Evolutionary conservation across 2,329 filamentous ascomycete species (phyloP).

Genomic region (Beauveria brongniartii): DNA sequence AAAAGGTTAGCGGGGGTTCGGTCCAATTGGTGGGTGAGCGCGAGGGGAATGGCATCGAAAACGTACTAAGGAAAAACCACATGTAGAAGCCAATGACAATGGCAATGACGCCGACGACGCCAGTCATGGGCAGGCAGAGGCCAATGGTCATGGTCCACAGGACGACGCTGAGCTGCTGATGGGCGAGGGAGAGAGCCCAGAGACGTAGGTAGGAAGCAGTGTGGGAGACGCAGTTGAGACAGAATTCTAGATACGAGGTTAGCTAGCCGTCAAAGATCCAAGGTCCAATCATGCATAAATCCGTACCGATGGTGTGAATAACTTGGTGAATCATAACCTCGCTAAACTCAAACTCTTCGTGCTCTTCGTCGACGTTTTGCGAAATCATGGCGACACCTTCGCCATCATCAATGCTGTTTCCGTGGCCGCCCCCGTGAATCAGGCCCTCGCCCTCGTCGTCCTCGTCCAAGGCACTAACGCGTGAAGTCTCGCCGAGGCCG

Average conservation of each 20-base stretch:
- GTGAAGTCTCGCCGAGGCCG: slow-evolving; percentile 80
- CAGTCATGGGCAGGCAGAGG: slow-evolving; percentile 60
- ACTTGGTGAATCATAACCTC: slow-evolving; percentile 99
- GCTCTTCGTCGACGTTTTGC: slow-evolving; percentile 74
- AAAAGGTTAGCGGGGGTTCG: slow-evolving; percentile 17
- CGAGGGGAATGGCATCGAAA: neutral
- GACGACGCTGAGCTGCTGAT: slow-evolving; percentile 94
- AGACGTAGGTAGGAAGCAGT: slow-evolving; percentile 97
- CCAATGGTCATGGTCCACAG: slow-evolving; percentile 94
- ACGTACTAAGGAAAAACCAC: slow-evolving; percentile 75
- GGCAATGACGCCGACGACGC: slow-evolving; percentile 65
- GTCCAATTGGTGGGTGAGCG: neutral
- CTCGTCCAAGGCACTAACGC: slow-evolving; percentile 82
- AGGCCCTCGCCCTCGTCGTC: slow-evolving; percentile 62
- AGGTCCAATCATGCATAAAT: neutral
- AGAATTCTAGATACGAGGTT: slow-evolving; percentile 64
- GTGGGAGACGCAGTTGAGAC: slow-evolving; percentile 96
- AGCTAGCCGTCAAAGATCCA: slow-evolving; percentile 15
- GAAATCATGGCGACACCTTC: slow-evolving; percentile 85
- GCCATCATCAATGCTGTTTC: slow-evolving; percentile 54
- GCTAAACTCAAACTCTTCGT: slow-evolving; percentile 95
- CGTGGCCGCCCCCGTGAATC: slow-evolving; percentile 43
- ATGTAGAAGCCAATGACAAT: slow-evolving; percentile 75
- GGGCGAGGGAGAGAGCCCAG: slow-evolving; percentile 92
- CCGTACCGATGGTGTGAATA: slow-evolving; percentile 93